Percentiles rank a stretch among this genome's conserved stretches.
phyloP scores from a whole-genome alignment of 352 stramenopile species.

The Globisporangium alternatum region DNA sequence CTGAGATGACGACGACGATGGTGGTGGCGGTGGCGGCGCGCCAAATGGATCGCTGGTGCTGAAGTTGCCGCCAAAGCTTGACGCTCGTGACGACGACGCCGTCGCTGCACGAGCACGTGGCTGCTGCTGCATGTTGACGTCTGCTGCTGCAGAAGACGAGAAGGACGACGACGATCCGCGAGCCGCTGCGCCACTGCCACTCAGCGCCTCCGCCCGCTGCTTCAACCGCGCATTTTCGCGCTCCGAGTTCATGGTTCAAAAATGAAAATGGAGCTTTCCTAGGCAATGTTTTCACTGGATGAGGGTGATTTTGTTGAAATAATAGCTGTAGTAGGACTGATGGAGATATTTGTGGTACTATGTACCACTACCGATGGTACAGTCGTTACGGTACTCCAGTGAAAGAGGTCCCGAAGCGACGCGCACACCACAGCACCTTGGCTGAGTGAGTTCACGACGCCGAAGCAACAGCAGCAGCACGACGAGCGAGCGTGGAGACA shows the following conservation, averaged over 20 bases:
- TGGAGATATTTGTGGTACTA: too few species aligned
- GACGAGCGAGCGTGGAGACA: neutral
- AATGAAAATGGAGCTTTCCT: neutral
- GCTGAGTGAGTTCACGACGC: neutral
- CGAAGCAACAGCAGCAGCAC: neutral
- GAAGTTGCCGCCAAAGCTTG: neutral
- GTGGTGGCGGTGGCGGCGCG: slow-evolving; percentile 6
- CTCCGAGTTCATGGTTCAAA: slow-evolving; percentile 8
- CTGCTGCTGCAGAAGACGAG: neutral
- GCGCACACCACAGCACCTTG: neutral
- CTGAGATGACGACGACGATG: neutral
- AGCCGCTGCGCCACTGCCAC: neutral
- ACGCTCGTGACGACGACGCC: neutral
- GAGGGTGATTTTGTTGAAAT: too few species aligned
- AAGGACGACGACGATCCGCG: neutral
- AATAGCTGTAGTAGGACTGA: too few species aligned
- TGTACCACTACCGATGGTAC: neutral
- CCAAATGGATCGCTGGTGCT: slow-evolving; percentile 12
- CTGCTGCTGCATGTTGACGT: neutral
- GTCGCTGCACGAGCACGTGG: neutral
- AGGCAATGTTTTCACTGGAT: neutral
- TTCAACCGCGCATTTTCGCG: slow-evolving; percentile 12
- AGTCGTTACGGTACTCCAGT: neutral
- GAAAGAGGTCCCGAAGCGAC: neutral
- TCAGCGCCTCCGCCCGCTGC: slow-evolving; percentile 4